phyloP scores from a whole-genome alignment of 2,329 filamentous ascomycete species.

The Metarhizium album region DNA sequence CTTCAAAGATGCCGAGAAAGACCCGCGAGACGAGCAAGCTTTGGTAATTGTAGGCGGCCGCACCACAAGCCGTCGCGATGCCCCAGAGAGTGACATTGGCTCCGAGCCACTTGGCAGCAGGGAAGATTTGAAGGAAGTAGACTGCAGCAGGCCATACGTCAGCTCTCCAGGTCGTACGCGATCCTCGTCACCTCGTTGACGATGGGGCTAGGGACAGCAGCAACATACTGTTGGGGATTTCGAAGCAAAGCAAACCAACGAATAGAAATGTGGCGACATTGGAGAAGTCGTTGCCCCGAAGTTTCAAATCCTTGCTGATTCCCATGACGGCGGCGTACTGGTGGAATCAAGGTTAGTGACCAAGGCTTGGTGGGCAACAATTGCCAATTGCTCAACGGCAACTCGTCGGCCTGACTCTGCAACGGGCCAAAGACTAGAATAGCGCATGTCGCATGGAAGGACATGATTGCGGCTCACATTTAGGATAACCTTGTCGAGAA shows the following conservation, averaged over 20 bases:
- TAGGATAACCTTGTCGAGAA: constrained; percentile 52
- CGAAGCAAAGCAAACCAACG: constrained; percentile 47
- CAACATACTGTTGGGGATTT: constrained; percentile 45
- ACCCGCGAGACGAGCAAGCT: constrained; percentile 43
- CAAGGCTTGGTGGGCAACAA: not conserved
- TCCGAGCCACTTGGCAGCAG: constrained; percentile 50
- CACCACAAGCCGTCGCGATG: constrained; percentile 40
- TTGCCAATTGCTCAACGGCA: not conserved
- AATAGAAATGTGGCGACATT: constrained; percentile 53
- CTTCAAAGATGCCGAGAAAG: constrained; percentile 50
- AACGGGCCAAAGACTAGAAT: not conserved
- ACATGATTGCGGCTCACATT: constrained; percentile 35
- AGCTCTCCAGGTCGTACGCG: no score
- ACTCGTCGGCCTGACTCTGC: not conserved
- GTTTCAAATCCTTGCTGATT: constrained; percentile 37
- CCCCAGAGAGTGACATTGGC: constrained; percentile 50
- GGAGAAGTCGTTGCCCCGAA: constrained; percentile 50
- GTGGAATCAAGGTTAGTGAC: not conserved
- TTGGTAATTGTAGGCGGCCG: constrained; percentile 41
- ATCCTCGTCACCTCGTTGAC: no score
- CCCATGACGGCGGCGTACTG: constrained; percentile 60
- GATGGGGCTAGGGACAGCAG: no score
- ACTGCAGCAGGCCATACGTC: constrained; percentile 20
- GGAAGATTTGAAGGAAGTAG: constrained; percentile 48
- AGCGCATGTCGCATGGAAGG: not conserved